Evolutionary conservation across 2,329 filamentous ascomycete genomes (phyloP), one percentile per base, ranked within the genome.

Genomic region (Monosporascus sp.): DNA sequence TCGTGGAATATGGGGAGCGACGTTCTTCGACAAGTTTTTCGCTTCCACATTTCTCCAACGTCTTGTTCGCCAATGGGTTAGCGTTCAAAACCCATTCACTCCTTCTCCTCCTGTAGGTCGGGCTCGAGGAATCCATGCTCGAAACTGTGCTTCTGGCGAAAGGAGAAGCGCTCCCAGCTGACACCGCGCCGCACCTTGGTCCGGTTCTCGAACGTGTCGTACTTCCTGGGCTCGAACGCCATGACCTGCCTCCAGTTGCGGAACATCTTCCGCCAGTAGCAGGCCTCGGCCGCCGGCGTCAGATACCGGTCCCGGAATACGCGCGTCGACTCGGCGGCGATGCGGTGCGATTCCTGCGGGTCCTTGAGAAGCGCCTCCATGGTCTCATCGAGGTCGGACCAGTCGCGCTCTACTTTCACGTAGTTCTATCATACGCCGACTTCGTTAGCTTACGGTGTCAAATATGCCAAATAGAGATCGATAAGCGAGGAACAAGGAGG

Each of bases 281-380:
- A 81, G 3, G 75, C 74, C 63, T 80, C 76, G 2, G 79, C 78
- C 5, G 78, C 76, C 2, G 77, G 76, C 0, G 77, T 80, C 20
- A 81, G 65, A 59, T 81, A 82, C 6, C 75, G 67, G 58, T 81
- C 77, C 3, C 78, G 70, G 58, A 81, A 80, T 17, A 70, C 73
- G 43, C 61, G 61, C 6, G 75, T 70, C 3, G 69, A 71, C 58
- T 80, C 79, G 35, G 72, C 66, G 9, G 79, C 78, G 51, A 83
- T 79, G 31, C 63, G 65, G 58, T 76, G 69, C n/a, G 77, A 76
- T 9, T 68, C 63, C 11, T 68, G 59, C 0, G 72, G 72, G 53
- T 79, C 65, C 49, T 71, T 66, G 41, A 75, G 63, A 2, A 79
- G 66, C 52, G 69, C 71, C 27, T 74, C 58, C 49, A 74, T 66